These are phyloP conservation scores for Nakazawaea anatomiae DNA, from an alignment of 805 yeast species.

Conservation along the genomic window DNA sequence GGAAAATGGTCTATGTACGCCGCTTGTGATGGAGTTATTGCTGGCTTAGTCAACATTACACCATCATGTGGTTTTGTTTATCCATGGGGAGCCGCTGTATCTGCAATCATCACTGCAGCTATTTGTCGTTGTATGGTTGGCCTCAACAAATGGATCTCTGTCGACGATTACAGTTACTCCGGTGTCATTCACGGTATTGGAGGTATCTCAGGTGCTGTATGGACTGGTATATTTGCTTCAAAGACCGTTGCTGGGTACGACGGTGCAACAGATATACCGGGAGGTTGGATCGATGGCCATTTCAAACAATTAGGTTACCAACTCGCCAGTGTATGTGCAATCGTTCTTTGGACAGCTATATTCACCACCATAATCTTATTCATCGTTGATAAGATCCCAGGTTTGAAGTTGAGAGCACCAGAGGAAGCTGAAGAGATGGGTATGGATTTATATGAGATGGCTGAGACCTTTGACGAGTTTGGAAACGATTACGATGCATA, in stretches of 20 bases:
- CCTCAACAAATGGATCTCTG: conserved; percentile 33
- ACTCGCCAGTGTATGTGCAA: conserved; percentile 36
- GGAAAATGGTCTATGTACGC: conserved; percentile 35
- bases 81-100: conserved; percentile 41
- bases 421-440: conserved; percentile 46
- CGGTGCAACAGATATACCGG: conserved; percentile 35
- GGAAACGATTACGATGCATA: conserved; percentile 22
- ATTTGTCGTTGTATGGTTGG: conserved; percentile 29
- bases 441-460: conserved; percentile 44
- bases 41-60: conserved; percentile 40
- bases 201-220: conserved; percentile 38
- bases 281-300: conserved; percentile 43
- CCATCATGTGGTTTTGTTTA: conserved; percentile 41
- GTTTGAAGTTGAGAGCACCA: conserved; percentile 36
- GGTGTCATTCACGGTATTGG: conserved; percentile 43
- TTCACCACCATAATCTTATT: conserved; percentile 38
- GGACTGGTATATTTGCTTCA: conserved; percentile 39
- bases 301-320: conserved; percentile 41
- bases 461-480: conserved; percentile 37
- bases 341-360: conserved; percentile 37
- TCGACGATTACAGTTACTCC: conserved; percentile 41
- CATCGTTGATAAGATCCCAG: conserved; percentile 45
- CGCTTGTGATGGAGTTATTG: conserved; percentile 40
- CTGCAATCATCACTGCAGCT: conserved; percentile 32
- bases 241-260: conserved; percentile 37